Evolutionary conservation across 371 early-diverging fungal species (phyloP), one percentile per base, ranked within the genome.

Genomic region (Coemansia linderi): DNA sequence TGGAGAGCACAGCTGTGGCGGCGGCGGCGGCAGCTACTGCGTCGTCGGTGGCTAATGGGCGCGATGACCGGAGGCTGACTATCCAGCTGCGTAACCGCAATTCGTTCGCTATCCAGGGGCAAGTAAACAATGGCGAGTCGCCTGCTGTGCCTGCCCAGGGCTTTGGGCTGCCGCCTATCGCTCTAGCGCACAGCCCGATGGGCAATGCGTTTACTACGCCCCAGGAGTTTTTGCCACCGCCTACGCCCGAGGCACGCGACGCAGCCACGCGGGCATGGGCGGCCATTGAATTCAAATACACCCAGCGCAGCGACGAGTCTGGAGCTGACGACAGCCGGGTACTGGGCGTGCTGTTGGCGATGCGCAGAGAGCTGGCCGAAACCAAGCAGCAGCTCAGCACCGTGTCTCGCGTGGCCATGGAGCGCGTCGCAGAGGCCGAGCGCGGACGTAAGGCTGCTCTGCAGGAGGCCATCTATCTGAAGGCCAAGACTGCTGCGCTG

Each of bases 391-490:
- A 75, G 70, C 66, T 82, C 31, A 63, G 66, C 46, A 67, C 68
- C 0, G 79, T 80, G 33, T 73, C 81, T 43, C 68, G 61, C 15
- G 68, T 68, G 57, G 81, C 82, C 12, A 68, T 77, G 37, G 82
- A 81, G 67, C 75, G 78, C 1, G 77, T 82, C 13, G 61, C 68
- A 3, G 81, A 79, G 57, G 81, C 81, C 27, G 82, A 82, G 72
- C 72, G 78, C 33, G 72, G 72, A 17, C 82, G 82, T 50, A 67
- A 68, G 33, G 71, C 72, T 0, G 82, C 81, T 17, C 44, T 82
- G 63, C 80, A 80, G 39, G 82, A 82, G 79, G 82, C 82, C 7
- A 71, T 82, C 17, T 81, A 78, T 52, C 70, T 82, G 43, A 82
- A 82, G 60, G 72, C 78, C 66, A 81, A 81, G 61, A 73, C 73